Evolutionary conservation across 805 yeast genomes (phyloP).

Genomic region (Pichia gijzeniarum): DNA sequence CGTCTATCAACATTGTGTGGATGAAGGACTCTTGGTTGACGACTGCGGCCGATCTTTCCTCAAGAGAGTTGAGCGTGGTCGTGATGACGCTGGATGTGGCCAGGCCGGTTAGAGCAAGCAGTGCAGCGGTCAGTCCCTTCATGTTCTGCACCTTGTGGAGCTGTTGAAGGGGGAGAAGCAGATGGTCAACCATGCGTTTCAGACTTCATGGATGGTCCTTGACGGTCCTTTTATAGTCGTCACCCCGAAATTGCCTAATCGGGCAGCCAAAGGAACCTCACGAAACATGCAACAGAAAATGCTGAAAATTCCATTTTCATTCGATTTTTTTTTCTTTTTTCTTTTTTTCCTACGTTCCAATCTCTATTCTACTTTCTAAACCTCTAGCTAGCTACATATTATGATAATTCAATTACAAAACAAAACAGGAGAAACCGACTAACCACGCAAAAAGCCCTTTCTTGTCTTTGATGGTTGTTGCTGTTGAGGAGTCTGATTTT

Average conservation of each 20-base stretch:
- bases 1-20: constrained; percentile 29
- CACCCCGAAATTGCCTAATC: constrained; percentile 13
- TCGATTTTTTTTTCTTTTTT: too few relatives aligned
- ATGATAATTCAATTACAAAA: too few relatives aligned
- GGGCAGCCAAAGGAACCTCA: constrained; percentile 17
- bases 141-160: too few relatives aligned
- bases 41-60: constrained; percentile 29
- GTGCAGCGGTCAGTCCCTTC: too few relatives aligned
- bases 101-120: too few relatives aligned
- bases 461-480: constrained; percentile 51
- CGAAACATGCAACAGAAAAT: constrained; percentile 7
- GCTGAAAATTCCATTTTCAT: neutral
- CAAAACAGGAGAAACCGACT: neutral
- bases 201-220: neutral
- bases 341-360: too few relatives aligned
- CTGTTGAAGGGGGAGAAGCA: too few relatives aligned
- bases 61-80: constrained; percentile 20
- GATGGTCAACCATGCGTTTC: too few relatives aligned
- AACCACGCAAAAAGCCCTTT: constrained; percentile 70
- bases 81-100: constrained; percentile 8
- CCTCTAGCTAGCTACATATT: too few relatives aligned
- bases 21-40: constrained; percentile 28
- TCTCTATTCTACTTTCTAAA: too few relatives aligned
- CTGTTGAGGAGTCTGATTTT: constrained; percentile 11
- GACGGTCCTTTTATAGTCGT: too few relatives aligned